phyloP scores from a whole-genome alignment of 2,329 filamentous ascomycete genomes.

The Raffaelea albimanens region DNA sequence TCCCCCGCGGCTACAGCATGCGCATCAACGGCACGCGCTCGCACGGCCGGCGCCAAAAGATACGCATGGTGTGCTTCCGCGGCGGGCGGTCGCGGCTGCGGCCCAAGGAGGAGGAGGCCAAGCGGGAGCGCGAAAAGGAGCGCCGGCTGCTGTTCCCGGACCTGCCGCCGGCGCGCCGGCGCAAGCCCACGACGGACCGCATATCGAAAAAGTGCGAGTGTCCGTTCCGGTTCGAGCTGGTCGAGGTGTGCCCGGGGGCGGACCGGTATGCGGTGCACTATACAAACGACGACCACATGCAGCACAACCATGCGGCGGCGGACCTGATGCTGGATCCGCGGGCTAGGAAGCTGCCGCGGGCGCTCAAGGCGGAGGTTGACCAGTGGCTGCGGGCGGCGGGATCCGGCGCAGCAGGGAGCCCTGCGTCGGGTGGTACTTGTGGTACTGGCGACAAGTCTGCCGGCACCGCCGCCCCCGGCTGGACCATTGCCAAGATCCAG shows the following conservation, averaged over 20 bases:
- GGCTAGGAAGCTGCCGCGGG: slow-evolving; percentile 22
- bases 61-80: slow-evolving; percentile 28
- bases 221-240: slow-evolving; percentile 26
- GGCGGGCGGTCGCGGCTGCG: slow-evolving; percentile 25
- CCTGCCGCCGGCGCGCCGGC: slow-evolving; percentile 16
- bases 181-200: slow-evolving; percentile 24
- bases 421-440: neutral
- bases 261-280: slow-evolving; percentile 28
- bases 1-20: slow-evolving; percentile 27
- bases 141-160: neutral
- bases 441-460: neutral
- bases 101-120: slow-evolving; percentile 6
- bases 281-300: slow-evolving; percentile 23
- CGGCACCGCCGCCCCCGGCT: neutral
- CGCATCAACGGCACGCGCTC: slow-evolving; percentile 27
- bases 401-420: too few species aligned
- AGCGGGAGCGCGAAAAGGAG: neutral
- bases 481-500: slow-evolving; percentile 25
- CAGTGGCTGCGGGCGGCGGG: slow-evolving; percentile 19
- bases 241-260: slow-evolving; percentile 23
- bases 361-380: slow-evolving; percentile 23
- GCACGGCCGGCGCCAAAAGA: slow-evolving; percentile 24
- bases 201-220: slow-evolving; percentile 27
- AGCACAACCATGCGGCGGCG: slow-evolving; percentile 25
- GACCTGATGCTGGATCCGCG: slow-evolving; percentile 25